Conservation (phyloP, 179 eudicot species). For the Camellia oleifera region DNA sequence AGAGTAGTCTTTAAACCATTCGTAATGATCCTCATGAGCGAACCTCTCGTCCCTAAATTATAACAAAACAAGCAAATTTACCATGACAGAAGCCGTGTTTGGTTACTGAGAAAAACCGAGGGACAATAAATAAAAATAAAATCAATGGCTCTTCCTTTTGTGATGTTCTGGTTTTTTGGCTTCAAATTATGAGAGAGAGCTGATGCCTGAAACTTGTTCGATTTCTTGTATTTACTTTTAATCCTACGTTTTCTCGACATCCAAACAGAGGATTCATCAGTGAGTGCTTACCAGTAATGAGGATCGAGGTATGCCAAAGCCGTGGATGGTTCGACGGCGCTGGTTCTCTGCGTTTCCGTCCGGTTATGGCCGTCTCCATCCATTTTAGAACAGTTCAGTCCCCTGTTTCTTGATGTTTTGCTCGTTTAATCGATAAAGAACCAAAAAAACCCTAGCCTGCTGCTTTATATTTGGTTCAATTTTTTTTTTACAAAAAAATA, state of each 20-base stretch:
- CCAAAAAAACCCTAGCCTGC: not conserved
- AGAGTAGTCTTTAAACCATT: slow-evolving; percentile 95
- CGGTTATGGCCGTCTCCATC: slow-evolving; percentile 14
- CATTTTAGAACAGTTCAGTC: slow-evolving; percentile 1
- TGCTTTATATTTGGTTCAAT: too few species aligned
- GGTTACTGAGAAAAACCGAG: not conserved
- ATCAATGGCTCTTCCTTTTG: not conserved
- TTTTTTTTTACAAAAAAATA: too few species aligned
- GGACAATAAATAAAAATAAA: not conserved
- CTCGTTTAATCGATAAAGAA: too few species aligned
- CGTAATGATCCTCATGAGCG: slow-evolving; percentile 76
- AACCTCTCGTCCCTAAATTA: slow-evolving; percentile 81
- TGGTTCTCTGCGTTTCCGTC: slow-evolving; percentile 15
- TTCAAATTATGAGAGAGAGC: not conserved
- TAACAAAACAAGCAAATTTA: not conserved
- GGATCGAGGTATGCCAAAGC: slow-evolving; percentile 76
- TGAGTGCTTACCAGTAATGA: slow-evolving; percentile 58
- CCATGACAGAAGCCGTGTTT: not conserved
- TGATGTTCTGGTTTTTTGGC: not conserved
- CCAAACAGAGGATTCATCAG: slow-evolving; percentile 9
- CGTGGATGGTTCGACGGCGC: slow-evolving; percentile 47
- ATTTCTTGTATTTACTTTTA: not conserved
- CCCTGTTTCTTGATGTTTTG: not conserved
- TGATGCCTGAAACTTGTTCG: not conserved
- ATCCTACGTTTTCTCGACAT: not conserved